These are phyloP conservation scores for Aspergillus indologenus DNA, from an alignment of 495 filamentous ascomycete species.

Conservation along the genomic window DNA sequence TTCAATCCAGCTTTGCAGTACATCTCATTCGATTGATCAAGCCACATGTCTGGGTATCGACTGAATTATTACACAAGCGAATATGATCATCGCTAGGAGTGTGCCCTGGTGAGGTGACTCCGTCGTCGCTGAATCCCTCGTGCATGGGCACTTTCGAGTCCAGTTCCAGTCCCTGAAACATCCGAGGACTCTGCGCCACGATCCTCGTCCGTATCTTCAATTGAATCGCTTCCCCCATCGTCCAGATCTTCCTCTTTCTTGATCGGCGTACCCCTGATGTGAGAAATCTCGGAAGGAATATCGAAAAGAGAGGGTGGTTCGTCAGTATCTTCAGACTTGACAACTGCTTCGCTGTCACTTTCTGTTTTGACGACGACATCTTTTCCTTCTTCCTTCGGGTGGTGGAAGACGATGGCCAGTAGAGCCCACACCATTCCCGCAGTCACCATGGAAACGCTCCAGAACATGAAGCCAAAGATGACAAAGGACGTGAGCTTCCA, in stretches of 20 bases:
- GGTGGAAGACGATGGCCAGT: conserved; percentile 37
- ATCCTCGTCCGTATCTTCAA: conserved; percentile 7
- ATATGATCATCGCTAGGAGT: conserved; percentile 7
- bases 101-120: conserved; percentile 27
- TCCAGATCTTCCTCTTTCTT: conserved; percentile 28
- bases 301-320: conserved; percentile 12
- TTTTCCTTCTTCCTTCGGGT: conserved; percentile 16
- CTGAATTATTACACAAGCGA: conserved; percentile 7
- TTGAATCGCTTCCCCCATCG: conserved; percentile 13
- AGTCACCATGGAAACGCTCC: conserved; percentile 65
- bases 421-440: conserved; percentile 57
- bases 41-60: not conserved
- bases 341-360: conserved; percentile 10
- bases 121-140: conserved; percentile 36
- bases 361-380: conserved; percentile 29
- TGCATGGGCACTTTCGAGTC: conserved; percentile 31
- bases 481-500: conserved; percentile 67
- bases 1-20: too few relatives aligned
- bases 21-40: too few relatives aligned
- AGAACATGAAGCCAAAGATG: conserved; percentile 67
- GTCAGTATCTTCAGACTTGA: conserved; percentile 33
- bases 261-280: conserved; percentile 2
- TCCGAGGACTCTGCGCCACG: conserved; percentile 7
- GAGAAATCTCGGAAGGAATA: conserved; percentile 13
- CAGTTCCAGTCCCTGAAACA: conserved; percentile 30